These are phyloP conservation scores for Wallacemonas sp. DNA, from an alignment of 208 protist species.

Conservation along the genomic window DNA sequence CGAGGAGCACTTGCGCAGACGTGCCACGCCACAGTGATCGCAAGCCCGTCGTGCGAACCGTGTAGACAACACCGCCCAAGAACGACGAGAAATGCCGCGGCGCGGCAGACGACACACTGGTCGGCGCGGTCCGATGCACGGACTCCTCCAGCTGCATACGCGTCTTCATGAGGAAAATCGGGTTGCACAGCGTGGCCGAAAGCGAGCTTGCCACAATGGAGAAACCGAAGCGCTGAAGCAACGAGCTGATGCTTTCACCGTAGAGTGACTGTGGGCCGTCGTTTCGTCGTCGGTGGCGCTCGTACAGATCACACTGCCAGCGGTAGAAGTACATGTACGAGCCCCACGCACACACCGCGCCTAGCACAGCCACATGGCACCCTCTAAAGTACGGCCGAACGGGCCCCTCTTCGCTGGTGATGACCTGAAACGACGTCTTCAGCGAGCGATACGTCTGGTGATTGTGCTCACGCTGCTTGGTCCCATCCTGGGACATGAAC, in stretches of 20 bases:
- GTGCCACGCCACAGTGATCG: conserved; percentile 75
- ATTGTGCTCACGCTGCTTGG: conserved; percentile 45
- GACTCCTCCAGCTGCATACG: conserved; percentile 85
- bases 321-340: conserved; percentile 88
- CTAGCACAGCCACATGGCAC: conserved; percentile 52
- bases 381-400: conserved; percentile 48
- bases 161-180: conserved; percentile 90
- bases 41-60: conserved; percentile 50
- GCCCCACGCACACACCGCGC: conserved; percentile 56
- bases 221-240: conserved; percentile 53
- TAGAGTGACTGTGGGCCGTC: neutral
- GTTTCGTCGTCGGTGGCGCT: conserved; percentile 15
- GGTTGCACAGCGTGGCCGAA: conserved; percentile 71
- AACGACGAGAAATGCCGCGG: conserved; percentile 58
- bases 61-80: conserved; percentile 49
- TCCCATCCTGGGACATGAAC: conserved; percentile 81
- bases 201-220: conserved; percentile 60
- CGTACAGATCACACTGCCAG: conserved; percentile 27
- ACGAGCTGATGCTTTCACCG: conserved; percentile 17
- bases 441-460: conserved; percentile 48
- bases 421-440: conserved; percentile 15
- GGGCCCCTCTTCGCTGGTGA: conserved; percentile 46
- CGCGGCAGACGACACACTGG: conserved; percentile 10
- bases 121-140: neutral
- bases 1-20: conserved; percentile 76